Evolutionary conservation across 225 moss, liverwort and hornwort species (phyloP).

Genomic region (Antitrichia curtipendula): DNA sequence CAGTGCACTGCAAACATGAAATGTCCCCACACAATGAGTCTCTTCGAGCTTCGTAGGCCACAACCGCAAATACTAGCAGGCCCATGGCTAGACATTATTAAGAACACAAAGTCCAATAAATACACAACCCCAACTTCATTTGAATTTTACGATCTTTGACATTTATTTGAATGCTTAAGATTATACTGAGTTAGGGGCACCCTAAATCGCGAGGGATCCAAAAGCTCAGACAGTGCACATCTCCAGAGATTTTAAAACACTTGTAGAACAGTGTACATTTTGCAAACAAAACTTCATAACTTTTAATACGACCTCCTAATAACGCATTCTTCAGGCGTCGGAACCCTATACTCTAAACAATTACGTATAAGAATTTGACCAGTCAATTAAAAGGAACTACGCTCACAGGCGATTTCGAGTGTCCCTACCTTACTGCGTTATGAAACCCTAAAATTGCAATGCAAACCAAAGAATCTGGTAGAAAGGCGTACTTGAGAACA

Average conservation of each 20-base stretch:
- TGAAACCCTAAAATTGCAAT: not conserved
- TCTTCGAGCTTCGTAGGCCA: not conserved
- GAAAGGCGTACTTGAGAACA: slow-evolving; percentile 37
- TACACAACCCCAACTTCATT: not conserved
- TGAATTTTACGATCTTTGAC: not conserved
- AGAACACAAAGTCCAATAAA: not conserved
- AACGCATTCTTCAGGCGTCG: not conserved
- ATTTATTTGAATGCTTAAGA: not conserved
- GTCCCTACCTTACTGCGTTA: not conserved
- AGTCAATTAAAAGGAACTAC: not conserved
- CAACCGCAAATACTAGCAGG: not conserved
- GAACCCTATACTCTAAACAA: not conserved
- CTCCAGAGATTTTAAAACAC: not conserved
- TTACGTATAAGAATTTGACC: not conserved
- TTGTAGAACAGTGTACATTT: not conserved
- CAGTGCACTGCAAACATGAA: slow-evolving; percentile 29
- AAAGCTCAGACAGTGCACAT: not conserved
- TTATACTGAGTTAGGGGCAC: not conserved
- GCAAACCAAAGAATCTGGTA: not conserved
- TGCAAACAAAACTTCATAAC: not conserved
- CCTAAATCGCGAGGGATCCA: not conserved
- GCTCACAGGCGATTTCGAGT: not conserved
- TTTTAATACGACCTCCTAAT: not conserved
- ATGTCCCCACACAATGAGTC: not conserved
- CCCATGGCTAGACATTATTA: not conserved